Evolutionary conservation across 768 basidiomycete species (phyloP), one percentile per base, ranked within the genome.

Genomic region (Trametes punicea): DNA sequence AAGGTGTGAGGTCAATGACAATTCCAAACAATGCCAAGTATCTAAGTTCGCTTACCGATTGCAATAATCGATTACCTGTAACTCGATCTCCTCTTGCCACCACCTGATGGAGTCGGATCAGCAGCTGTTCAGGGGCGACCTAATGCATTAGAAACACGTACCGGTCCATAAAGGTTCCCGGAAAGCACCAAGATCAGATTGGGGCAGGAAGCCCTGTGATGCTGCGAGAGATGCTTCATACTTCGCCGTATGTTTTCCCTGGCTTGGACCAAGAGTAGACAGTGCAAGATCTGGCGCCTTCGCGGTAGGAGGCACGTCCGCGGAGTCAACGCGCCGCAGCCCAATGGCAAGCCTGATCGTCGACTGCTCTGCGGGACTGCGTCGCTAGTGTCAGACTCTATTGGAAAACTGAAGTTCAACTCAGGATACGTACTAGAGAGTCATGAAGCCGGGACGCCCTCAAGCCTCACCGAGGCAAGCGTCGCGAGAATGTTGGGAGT

Each of bases 1-100:
- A 4, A 34, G 36, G n/a, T n/a, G n/a, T n/a, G n/a, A n/a, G n/a
- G n/a, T n/a, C n/a, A n/a, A n/a, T n/a, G n/a, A n/a, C n/a, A n/a
- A n/a, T n/a, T n/a, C n/a, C n/a, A 1, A 40, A 20, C 13, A 4
- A 3, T 10, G 5, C 8, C 8, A 33, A 2, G 34, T 20, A 33
- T 16, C 5, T 4, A 34, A 13, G 6, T n/a, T n/a, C n/a, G 42
- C 69, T 53, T 60, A 77, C 79, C 88, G 82, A 63, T 91, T 91
- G 53, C 87, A 87, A 62, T 88, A 74, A 65, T 90, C 89, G 49
- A 91, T 85, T 2, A 90, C 88, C 66, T 93, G 89, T 62, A 84
- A 85, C 70, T 92, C 90, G 31, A 92, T 92, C 2, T 89, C 88
- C 64, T 90, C 88, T 77, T 88, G 87, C 87, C 88, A 89, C 85